Percentiles rank a stretch among this genome's conserved stretches.
phyloP scores from a whole-genome alignment of 208 protist genomes.

The Balamuthia mandrillaris region DNA sequence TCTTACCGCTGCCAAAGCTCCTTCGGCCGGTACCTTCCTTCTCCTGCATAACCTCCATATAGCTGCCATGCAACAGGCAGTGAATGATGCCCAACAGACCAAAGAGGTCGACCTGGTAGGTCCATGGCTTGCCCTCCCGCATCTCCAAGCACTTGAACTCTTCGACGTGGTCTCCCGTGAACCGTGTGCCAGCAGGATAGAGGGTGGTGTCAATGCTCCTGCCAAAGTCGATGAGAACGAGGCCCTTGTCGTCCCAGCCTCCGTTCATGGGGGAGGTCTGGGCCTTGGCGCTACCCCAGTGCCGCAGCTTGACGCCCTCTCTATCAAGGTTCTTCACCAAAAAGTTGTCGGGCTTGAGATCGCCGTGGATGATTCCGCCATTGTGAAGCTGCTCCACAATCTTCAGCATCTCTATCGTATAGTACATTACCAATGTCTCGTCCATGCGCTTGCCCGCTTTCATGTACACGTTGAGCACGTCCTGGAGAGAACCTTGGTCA shows the following conservation, averaged over 20 bases:
- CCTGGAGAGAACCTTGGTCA: background rate
- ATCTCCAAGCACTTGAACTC: background rate
- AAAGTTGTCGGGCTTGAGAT: slow-evolving; percentile 39
- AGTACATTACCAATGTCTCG: slow-evolving; percentile 44
- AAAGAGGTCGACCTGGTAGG: background rate
- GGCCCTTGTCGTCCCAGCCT: slow-evolving; percentile 18
- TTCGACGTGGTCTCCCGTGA: background rate
- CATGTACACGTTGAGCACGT: background rate
- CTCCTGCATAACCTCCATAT: background rate
- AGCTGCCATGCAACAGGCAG: background rate
- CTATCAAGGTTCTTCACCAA: background rate
- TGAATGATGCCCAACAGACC: background rate
- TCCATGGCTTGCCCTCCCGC: background rate
- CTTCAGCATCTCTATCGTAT: slow-evolving; percentile 39
- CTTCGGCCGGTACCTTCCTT: background rate
- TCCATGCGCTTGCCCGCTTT: background rate
- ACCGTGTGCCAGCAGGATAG: slow-evolving; percentile 1
- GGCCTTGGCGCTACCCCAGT: background rate
- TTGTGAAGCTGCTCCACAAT: slow-evolving; percentile 32
- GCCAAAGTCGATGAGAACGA: slow-evolving; percentile 39
- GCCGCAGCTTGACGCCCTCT: background rate
- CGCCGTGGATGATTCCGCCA: slow-evolving; percentile 44
- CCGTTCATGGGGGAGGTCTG: no score
- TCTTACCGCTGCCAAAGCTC: no score
- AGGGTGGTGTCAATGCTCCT: slow-evolving; percentile 37